These are phyloP conservation scores for Orbilia brochopaga DNA, from an alignment of 2,329 filamentous ascomycete species.

Conservation along the genomic window DNA sequence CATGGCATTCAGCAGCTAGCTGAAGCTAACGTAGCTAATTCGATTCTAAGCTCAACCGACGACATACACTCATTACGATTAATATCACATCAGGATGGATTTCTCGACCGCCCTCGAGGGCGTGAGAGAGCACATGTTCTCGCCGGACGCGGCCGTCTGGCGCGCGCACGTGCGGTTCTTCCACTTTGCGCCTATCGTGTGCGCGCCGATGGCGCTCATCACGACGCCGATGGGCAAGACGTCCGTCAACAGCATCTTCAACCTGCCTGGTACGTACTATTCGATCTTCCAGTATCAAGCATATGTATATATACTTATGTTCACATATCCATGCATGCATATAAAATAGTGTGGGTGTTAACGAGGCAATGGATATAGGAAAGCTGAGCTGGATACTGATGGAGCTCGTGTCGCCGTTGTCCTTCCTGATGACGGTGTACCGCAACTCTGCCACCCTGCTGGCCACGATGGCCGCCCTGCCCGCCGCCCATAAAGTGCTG, in stretches of 20 bases:
- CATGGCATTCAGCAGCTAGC: neutral
- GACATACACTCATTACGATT: neutral
- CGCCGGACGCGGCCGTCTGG: slow-evolving; percentile 29
- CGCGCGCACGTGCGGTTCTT: slow-evolving; percentile 37
- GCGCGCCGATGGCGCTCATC: slow-evolving; percentile 27
- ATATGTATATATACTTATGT: neutral
- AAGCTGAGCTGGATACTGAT: slow-evolving; percentile 83
- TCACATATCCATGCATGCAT: neutral
- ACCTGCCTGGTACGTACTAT: slow-evolving; percentile 73
- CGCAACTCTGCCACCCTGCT: slow-evolving; percentile 44
- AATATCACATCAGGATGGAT: neutral
- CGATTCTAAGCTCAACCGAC: neutral
- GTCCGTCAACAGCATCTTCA: slow-evolving; percentile 73
- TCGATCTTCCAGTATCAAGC: neutral
- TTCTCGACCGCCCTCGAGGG: slow-evolving; percentile 8
- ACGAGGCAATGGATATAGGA: slow-evolving; percentile 34
- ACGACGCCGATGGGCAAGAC: slow-evolving; percentile 81
- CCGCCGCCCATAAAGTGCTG: slow-evolving; percentile 68
- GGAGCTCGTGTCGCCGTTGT: slow-evolving; percentile 65
- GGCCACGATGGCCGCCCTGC: slow-evolving; percentile 19
- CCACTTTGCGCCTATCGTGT: slow-evolving; percentile 45
- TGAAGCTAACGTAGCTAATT: neutral
- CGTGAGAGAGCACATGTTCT: slow-evolving; percentile 31
- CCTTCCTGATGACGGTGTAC: slow-evolving; percentile 52
- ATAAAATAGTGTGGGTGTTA: slow-evolving; percentile 4